Conservation (phyloP, 2,329 filamentous ascomycete genomes). For the Aspergillus calidoustus region DNA sequence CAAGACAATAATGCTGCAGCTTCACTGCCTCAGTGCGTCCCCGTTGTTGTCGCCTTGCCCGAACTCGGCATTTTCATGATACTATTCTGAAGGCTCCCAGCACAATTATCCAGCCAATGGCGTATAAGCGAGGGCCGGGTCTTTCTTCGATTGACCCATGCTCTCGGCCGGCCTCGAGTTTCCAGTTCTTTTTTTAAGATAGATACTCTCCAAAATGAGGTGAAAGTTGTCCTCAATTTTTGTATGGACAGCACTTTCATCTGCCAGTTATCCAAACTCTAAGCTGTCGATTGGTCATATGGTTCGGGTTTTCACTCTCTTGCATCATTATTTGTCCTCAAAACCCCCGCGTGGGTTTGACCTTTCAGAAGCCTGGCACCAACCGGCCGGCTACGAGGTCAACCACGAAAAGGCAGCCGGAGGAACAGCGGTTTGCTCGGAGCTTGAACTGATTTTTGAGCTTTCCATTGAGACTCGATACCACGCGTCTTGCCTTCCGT, state of each 20-base stretch:
- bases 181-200: not conserved
- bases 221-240: not conserved
- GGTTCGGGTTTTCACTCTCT: not conserved
- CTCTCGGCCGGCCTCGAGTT: not conserved
- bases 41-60: not conserved
- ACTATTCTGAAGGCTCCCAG: not conserved
- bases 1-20: constrained; percentile 7
- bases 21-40: not conserved
- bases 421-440: not conserved
- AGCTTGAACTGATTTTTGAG: not conserved
- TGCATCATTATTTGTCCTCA: constrained; percentile 6
- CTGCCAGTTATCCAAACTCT: not conserved
- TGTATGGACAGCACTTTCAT: not conserved
- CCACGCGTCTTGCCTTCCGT: not conserved
- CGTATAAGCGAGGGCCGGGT: not conserved
- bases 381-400: not conserved
- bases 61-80: constrained; percentile 1
- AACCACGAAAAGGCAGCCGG: not conserved
- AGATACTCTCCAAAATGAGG: not conserved
- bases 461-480: not conserved
- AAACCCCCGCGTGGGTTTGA: not conserved
- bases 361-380: not conserved
- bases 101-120: not conserved
- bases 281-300: constrained; percentile 1
- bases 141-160: not conserved